phyloP scores from a whole-genome alignment of 495 filamentous ascomycete genomes.

The Talaromyces wortmannii region DNA sequence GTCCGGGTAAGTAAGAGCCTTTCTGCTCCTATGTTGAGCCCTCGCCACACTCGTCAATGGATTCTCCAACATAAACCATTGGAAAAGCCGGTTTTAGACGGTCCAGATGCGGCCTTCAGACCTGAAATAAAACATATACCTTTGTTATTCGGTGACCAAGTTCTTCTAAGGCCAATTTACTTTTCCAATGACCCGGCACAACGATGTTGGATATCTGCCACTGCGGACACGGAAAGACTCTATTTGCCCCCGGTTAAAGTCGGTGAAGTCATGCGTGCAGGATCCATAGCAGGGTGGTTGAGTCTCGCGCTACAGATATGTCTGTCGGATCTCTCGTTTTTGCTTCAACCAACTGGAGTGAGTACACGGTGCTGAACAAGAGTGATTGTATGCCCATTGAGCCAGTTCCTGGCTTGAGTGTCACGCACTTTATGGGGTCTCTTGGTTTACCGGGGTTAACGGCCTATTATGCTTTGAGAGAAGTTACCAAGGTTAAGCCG shows the following conservation, averaged over 20 bases:
- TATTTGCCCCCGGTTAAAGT: constrained; percentile 53
- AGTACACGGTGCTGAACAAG: constrained; percentile 37
- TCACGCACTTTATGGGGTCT: constrained; percentile 42
- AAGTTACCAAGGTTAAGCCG: constrained; percentile 24
- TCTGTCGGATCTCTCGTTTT: constrained; percentile 33
- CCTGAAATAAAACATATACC: constrained; percentile 37
- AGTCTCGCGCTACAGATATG: constrained; percentile 20
- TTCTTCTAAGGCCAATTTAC: constrained; percentile 54
- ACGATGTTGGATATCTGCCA: constrained; percentile 55
- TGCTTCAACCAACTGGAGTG: constrained; percentile 34
- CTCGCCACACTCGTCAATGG: constrained; percentile 22
- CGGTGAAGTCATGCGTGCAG: constrained; percentile 53
- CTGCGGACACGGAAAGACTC: constrained; percentile 31
- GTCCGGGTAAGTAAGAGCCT: too few relatives aligned
- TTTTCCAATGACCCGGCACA: constrained; percentile 66
- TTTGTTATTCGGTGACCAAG: constrained; percentile 38
- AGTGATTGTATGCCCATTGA: constrained; percentile 18
- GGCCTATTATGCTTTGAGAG: constrained; percentile 41
- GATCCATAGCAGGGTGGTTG: constrained; percentile 38
- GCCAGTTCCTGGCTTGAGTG: constrained; percentile 21
- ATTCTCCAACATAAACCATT: constrained; percentile 27
- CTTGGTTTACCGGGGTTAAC: constrained; percentile 44
- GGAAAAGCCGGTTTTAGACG: constrained; percentile 1
- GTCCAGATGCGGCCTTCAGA: constrained; percentile 36
- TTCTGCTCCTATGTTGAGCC: too few relatives aligned